Evolutionary conservation across 371 early-diverging fungal genomes (phyloP).

Genomic region (Lichtheimia ornata): DNA sequence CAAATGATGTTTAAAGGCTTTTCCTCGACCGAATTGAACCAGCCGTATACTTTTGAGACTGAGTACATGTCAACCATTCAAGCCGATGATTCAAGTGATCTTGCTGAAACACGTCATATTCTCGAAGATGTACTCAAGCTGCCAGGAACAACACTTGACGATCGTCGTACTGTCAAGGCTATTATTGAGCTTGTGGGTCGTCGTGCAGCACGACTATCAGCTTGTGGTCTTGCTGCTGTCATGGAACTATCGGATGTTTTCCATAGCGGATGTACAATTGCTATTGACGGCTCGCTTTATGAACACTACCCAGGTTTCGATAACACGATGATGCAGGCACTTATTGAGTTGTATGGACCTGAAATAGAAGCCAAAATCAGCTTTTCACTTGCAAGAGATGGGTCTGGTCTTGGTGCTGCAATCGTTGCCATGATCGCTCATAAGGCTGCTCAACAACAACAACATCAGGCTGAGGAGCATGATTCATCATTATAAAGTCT

Average conservation of each 20-base stretch:
- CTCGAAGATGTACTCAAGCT: slow-evolving; percentile 75
- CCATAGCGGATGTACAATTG: slow-evolving; percentile 21
- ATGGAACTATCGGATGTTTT: slow-evolving; percentile 56
- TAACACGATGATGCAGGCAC: slow-evolving; percentile 70
- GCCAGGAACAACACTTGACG: slow-evolving; percentile 68
- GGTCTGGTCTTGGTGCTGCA: slow-evolving; percentile 79
- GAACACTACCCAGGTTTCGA: slow-evolving; percentile 85
- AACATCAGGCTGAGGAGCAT: no score
- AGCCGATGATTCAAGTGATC: slow-evolving; percentile 69
- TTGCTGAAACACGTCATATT: slow-evolving; percentile 69
- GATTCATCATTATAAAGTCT: no score
- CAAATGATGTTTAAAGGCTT: slow-evolving; percentile 77
- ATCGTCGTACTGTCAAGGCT: slow-evolving; percentile 78
- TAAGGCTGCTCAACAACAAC: slow-evolving; percentile 10
- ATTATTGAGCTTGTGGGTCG: slow-evolving; percentile 82
- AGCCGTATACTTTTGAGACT: slow-evolving; percentile 81
- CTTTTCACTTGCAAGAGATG: slow-evolving; percentile 50
- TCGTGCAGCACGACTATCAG: slow-evolving; percentile 86
- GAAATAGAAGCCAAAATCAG: slow-evolving; percentile 40
- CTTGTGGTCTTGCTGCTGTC: slow-evolving; percentile 87
- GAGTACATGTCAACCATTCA: slow-evolving; percentile 89
- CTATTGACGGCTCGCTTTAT: slow-evolving; percentile 85
- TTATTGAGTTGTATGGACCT: slow-evolving; percentile 73
- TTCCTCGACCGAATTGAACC: slow-evolving; percentile 67
- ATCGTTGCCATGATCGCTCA: slow-evolving; percentile 73